phyloP scores from a whole-genome alignment of 495 filamentous ascomycete species.

The Usnea hakonensis region DNA sequence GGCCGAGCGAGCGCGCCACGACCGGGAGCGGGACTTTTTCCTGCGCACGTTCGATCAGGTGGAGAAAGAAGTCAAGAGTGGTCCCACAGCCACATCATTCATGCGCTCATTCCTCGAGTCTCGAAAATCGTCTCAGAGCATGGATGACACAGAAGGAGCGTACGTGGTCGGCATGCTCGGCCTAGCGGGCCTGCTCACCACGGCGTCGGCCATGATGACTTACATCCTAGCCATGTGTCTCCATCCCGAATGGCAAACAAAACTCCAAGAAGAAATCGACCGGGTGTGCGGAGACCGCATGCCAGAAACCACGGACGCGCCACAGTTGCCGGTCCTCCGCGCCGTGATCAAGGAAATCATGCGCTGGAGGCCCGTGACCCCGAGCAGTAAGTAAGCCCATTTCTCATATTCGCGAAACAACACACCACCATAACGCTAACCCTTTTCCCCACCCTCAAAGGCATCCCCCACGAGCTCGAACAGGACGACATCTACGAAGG shows the following conservation, averaged over 20 bases:
- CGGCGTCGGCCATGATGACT: constrained; percentile 40
- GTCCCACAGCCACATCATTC: not conserved
- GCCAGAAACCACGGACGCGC: constrained; percentile 27
- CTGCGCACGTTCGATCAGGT: not conserved
- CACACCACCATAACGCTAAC: constrained; percentile 14
- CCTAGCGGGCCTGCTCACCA: constrained; percentile 24
- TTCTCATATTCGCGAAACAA: constrained; percentile 19
- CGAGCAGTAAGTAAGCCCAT: constrained; percentile 44
- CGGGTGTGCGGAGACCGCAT: constrained; percentile 36
- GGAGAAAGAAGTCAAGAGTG: not conserved
- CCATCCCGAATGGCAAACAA: constrained; percentile 47
- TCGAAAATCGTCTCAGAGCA: not conserved
- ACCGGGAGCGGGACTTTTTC: not conserved
- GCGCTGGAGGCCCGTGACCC: constrained; percentile 53
- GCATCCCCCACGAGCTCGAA: not conserved
- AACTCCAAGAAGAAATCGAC: constrained; percentile 50
- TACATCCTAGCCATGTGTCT: constrained; percentile 54
- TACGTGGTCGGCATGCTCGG: constrained; percentile 23
- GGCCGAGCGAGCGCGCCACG: not conserved
- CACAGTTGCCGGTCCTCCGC: constrained; percentile 28
- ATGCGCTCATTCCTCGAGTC: not conserved
- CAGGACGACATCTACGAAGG: not conserved
- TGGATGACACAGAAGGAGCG: not conserved
- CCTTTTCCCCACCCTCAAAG: not conserved
- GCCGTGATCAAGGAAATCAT: constrained; percentile 51